Conservation (phyloP, 257 asterid genomes). For the Primulina eburnea region DNA sequence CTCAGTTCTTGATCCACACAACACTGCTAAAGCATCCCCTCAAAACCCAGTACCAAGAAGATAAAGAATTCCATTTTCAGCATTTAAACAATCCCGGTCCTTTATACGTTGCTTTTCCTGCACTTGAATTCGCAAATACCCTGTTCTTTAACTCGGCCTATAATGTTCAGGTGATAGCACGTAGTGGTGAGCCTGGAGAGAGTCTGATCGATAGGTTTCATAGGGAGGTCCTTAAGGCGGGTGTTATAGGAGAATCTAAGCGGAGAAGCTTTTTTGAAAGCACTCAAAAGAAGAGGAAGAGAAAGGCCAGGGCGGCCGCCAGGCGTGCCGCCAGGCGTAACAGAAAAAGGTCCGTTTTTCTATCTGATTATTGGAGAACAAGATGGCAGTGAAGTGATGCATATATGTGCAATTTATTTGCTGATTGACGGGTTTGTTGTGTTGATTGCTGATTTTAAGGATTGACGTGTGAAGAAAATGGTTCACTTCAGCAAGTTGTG, state of each 20-base stretch:
- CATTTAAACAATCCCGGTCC: background rate
- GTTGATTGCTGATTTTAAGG: background rate
- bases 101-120: slow-evolving; percentile 37
- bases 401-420: background rate
- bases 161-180: slow-evolving; percentile 41
- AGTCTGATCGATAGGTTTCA: slow-evolving; percentile 43
- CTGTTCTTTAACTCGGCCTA: slow-evolving; percentile 37
- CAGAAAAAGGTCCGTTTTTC: slow-evolving; percentile 41
- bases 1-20: slow-evolving; percentile 22
- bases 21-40: slow-evolving; percentile 4
- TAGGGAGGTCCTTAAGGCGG: slow-evolving; percentile 41
- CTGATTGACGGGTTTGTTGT: background rate
- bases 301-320: slow-evolving; percentile 57
- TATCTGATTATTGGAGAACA: background rate
- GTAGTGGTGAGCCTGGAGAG: slow-evolving; percentile 45
- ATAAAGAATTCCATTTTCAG: background rate
- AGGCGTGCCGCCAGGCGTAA: slow-evolving; percentile 48
- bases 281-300: slow-evolving; percentile 44
- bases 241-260: slow-evolving; percentile 47
- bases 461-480: too few species aligned
- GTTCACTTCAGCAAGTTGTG: too few species aligned
- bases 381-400: background rate
- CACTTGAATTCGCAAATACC: slow-evolving; percentile 38
- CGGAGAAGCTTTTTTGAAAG: slow-evolving; percentile 49
- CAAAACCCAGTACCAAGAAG: slow-evolving; percentile 13